Base-by-base conservation (phyloP, 371 early-diverging fungal species). In the Lichtheimia ramosa region DNA sequence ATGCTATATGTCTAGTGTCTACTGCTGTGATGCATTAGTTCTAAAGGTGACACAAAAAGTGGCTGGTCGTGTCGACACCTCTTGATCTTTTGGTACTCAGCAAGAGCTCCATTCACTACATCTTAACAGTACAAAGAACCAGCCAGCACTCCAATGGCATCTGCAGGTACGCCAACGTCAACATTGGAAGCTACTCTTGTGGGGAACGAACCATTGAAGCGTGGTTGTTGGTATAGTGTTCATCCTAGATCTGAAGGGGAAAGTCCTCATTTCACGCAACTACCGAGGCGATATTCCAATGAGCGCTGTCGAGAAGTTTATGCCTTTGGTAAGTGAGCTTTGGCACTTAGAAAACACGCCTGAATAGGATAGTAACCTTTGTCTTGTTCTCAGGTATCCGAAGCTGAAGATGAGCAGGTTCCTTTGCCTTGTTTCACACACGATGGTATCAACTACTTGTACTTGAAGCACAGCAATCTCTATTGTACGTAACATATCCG, bases 281-380 rank as follows among this genome's bases (percentile, higher is more conserved):
- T 68, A 68, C 39, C 59, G 68, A 41, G 97, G 96, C 3, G 96
- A 96, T 74, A 90, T 96, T 63, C 96, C 97, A 52, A 91, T 95
- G 92, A 83, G 86, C 42, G 92, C 95, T 27, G 91, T 96, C 56
- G 99, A 98, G 51, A 93, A 94, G 79, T 98, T 98, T 73, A 93
- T 98, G 95, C 94, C 96, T 21, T 74, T 98, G 70, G 83, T 96
- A 74, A 34, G 34, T 34, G 34, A 34, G 34, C 34, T 34, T 34
- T 5, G 34, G 10, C 5, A 34, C 0, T 34, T 8, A 8, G 6
- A 34, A 34, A 10, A 67, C 34, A 10, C 10, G 34, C 10, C 8
- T 34, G 34, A 34, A 34, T 34, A 34, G 0, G 8, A 34, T 34
- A 8, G 10, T 34, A 34, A 34, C 34, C 34, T 34, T 34, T 10